Conservation (phyloP, 2,329 filamentous ascomycete genomes). For the Scopulariopsis brevicaulis region DNA sequence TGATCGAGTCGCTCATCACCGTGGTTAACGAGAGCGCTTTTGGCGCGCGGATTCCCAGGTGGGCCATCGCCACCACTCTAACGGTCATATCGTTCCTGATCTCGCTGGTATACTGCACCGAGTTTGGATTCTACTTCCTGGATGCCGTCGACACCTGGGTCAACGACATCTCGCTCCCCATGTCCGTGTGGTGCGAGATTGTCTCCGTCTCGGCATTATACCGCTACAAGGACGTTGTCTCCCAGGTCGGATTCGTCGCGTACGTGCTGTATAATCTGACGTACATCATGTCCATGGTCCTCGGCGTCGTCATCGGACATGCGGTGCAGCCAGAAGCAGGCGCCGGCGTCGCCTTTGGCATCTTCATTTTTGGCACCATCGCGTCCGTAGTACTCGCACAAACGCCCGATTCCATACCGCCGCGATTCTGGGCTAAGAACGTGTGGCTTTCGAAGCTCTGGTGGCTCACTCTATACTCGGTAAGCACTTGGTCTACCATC, state of each 20-base stretch:
- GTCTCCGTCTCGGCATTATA: slow-evolving; percentile 38
- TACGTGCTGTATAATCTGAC: slow-evolving; percentile 31
- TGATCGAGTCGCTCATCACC: slow-evolving; percentile 38
- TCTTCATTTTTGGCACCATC: slow-evolving; percentile 27
- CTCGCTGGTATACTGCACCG: slow-evolving; percentile 39
- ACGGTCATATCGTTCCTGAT: slow-evolving; percentile 33
- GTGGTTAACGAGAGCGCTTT: slow-evolving; percentile 31
- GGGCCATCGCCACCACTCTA: slow-evolving; percentile 29
- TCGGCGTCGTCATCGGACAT: slow-evolving; percentile 36
- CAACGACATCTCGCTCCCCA: slow-evolving; percentile 37
- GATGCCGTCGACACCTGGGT: slow-evolving; percentile 40
- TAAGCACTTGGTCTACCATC: slow-evolving; percentile 15
- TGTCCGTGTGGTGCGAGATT: slow-evolving; percentile 37
- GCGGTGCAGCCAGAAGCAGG: slow-evolving; percentile 25
- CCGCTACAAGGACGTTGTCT: slow-evolving; percentile 29
- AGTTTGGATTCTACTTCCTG: slow-evolving; percentile 39
- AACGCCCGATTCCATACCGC: slow-evolving; percentile 23
- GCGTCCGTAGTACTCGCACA: slow-evolving; percentile 23
- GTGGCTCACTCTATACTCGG: slow-evolving; percentile 40
- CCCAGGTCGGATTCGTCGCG: slow-evolving; percentile 27
- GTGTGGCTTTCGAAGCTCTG: slow-evolving; percentile 28
- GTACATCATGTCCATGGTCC: slow-evolving; percentile 33
- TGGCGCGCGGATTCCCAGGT: slow-evolving; percentile 23
- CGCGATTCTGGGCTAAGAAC: slow-evolving; percentile 28
- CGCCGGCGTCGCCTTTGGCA: slow-evolving; percentile 33